These are phyloP conservation scores for Mycena vitilis DNA, from an alignment of 768 basidiomycete species.

Conservation along the genomic window DNA sequence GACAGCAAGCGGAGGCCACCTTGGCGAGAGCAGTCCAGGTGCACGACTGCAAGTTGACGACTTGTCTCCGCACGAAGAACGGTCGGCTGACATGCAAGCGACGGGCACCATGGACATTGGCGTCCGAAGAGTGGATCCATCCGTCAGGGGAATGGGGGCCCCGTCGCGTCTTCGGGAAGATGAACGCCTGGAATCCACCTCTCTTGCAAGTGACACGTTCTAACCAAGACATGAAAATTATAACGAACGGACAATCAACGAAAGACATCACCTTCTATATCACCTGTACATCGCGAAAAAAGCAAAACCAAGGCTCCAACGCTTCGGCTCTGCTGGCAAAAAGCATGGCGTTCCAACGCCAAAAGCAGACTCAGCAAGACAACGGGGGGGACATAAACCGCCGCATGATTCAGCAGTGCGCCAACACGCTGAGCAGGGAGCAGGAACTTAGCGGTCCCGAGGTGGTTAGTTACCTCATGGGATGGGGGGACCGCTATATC, in stretches of 20 bases:
- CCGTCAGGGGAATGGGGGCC: constrained; percentile 46
- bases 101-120: constrained; percentile 42
- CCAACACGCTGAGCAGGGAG: constrained; percentile 45
- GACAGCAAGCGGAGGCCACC: constrained; percentile 29
- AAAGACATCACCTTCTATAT: constrained; percentile 50
- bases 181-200: constrained; percentile 46
- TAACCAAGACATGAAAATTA: constrained; percentile 55
- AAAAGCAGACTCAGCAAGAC: too few species aligned
- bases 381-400: too few species aligned
- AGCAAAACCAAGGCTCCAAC: constrained; percentile 44
- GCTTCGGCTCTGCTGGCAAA: constrained; percentile 45
- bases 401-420: constrained; percentile 46
- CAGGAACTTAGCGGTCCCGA: constrained; percentile 53
- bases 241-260: constrained; percentile 49
- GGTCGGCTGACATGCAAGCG: constrained; percentile 46
- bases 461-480: constrained; percentile 54
- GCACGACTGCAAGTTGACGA: constrained; percentile 47
- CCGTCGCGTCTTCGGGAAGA: constrained; percentile 28
- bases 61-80: too few species aligned
- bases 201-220: constrained; percentile 38
- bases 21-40: constrained; percentile 45
- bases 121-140: constrained; percentile 39
- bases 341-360: constrained; percentile 40
- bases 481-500: constrained; percentile 51
- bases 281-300: constrained; percentile 39